Evolutionary conservation across 2,329 filamentous ascomycete genomes (phyloP), one percentile per base, ranked within the genome.

Genomic region (Diplodia intermedia): DNA sequence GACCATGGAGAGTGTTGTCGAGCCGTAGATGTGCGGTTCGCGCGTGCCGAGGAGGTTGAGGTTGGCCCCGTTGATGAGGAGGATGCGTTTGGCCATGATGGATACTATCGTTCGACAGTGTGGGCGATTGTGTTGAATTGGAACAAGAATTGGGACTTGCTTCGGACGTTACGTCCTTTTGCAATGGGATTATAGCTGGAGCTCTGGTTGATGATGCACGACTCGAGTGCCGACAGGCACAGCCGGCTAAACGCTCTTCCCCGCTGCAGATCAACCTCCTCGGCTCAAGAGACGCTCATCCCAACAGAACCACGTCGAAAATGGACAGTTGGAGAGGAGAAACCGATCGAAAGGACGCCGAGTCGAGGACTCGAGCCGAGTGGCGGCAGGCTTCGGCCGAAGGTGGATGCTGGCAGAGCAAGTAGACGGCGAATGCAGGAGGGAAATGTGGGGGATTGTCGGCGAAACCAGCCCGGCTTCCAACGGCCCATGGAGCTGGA

Each of bases 51-150:
- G 86, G 61, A 94, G 88, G 80, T 93, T 93, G 73, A 94, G 89
- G 78, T 94, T 94, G 38, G 91, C 90, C n/a, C 91, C 91, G 79
- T 93, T 93, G 82, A 93, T 88, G 71, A 93, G 83, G 72, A 93
- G 88, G 75, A 93, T 88, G 20, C 75, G 75, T 71, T 79, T 80
- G 49, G 78, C 72, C 80, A 79, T 79, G 26, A 20, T 69, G 49
- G 26, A 23, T 62, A 9, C 11, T 40, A 31, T 23, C 23, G 55
- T 12, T 23, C 14, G 38, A 43, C 15, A 18, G 3, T 26, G 23
- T 2, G 23, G 23, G 2, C 1, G 23, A 23, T 23, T 23, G 23
- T 1, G 23, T 26, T 26, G 38, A 43, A 2, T 18, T 15, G 2
- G 14, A 5, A 43, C 15, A 15, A 18, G 15, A 26, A 26, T 26